Evolutionary conservation across 805 yeast genomes (phyloP).

Genomic region (Vanderwaltozyma polyspora): DNA sequence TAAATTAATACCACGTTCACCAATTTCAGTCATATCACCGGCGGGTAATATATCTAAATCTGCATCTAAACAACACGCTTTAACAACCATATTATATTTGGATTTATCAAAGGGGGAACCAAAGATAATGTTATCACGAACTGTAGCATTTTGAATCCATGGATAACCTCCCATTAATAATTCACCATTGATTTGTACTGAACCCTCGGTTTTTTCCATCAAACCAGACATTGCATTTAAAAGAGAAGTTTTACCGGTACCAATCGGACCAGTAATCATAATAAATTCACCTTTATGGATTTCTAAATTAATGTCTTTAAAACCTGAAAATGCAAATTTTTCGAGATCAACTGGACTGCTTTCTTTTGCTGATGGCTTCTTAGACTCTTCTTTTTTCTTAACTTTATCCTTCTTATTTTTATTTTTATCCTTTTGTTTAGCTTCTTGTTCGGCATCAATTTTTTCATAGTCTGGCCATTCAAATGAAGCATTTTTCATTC

Average conservation of each 20-base stretch:
- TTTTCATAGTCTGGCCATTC: constrained; percentile 50
- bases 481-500: constrained; percentile 43
- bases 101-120: constrained; percentile 44
- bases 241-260: constrained; percentile 71
- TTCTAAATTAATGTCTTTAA: constrained; percentile 37
- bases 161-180: constrained; percentile 52
- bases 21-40: constrained; percentile 71
- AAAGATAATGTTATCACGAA: constrained; percentile 62
- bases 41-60: constrained; percentile 61
- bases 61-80: constrained; percentile 54
- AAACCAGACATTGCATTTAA: constrained; percentile 61
- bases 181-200: constrained; percentile 40
- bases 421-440: constrained; percentile 15
- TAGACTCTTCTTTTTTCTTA: not conserved
- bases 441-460: constrained; percentile 23
- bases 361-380: not conserved
- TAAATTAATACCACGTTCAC: constrained; percentile 74
- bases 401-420: constrained; percentile 8
- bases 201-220: constrained; percentile 48
- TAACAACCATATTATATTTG: constrained; percentile 43
- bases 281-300: constrained; percentile 59
- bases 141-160: constrained; percentile 77
- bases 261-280: constrained; percentile 53
- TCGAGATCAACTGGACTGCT: constrained; percentile 10
- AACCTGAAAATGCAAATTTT: constrained; percentile 33